A percentile compares a stretch with the other conserved stretches of the same genome.
phyloP scores from a whole-genome alignment of 2,329 filamentous ascomycete species.

The Ophiostoma pallidulum region DNA sequence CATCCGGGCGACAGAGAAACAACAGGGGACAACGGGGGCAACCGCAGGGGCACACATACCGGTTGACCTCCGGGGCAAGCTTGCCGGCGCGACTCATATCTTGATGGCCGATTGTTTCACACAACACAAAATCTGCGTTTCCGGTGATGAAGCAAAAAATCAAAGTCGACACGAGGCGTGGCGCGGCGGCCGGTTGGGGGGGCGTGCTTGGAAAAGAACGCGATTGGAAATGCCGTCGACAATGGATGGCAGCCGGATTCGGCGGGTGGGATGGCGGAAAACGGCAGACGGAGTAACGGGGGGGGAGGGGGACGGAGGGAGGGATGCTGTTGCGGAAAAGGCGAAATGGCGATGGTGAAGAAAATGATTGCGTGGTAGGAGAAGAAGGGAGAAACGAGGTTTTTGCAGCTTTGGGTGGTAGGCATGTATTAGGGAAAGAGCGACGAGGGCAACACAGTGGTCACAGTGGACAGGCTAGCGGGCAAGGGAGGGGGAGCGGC shows the following conservation, averaged over 20 bases:
- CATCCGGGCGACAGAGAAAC: too few species aligned
- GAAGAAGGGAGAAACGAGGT: constrained; percentile 8
- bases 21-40: too few species aligned
- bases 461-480: neutral
- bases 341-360: constrained; percentile 2
- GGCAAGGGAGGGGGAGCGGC: too few species aligned
- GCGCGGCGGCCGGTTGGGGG: neutral
- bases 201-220: neutral
- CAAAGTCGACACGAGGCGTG: too few species aligned
- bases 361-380: neutral
- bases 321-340: too few species aligned
- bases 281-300: too few species aligned
- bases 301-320: neutral
- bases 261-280: too few species aligned
- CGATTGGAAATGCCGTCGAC: neutral
- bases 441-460: constrained; percentile 1
- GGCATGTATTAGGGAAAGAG: constrained; percentile 7
- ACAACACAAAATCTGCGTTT: neutral
- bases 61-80: constrained; percentile 98
- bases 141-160: constrained; percentile 7
- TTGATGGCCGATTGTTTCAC: constrained; percentile 40
- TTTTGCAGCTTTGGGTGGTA: constrained; percentile 8
- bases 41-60: constrained; percentile 41
- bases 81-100: constrained; percentile 95
- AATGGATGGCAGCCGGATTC: too few species aligned